These are phyloP conservation scores for Podaxis sp. DNA, from an alignment of 768 basidiomycete species.

Conservation along the genomic window DNA sequence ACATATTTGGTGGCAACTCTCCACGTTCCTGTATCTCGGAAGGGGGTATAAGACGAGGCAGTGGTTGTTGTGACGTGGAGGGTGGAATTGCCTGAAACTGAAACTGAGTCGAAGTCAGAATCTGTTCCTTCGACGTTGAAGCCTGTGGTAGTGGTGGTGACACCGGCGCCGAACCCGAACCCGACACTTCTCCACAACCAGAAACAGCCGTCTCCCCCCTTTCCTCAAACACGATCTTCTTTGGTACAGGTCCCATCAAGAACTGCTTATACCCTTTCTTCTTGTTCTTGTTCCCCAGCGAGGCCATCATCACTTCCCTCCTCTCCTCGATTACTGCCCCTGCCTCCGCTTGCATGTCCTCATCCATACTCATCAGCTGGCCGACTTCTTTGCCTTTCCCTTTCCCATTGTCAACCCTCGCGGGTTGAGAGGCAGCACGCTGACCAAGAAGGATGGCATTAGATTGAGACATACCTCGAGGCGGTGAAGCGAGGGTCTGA, in stretches of 20 bases:
- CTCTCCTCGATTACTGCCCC: background rate
- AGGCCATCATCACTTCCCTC: constrained; percentile 38
- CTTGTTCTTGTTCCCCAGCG: constrained; percentile 72
- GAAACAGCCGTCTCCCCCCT: background rate
- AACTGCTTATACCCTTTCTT: constrained; percentile 59
- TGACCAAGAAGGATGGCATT: constrained; percentile 44
- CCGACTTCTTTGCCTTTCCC: constrained; percentile 5
- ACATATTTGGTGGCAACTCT: constrained; percentile 53
- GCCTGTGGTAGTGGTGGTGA: background rate
- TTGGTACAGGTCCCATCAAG: constrained; percentile 34
- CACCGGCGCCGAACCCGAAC: background rate
- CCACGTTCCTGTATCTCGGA: constrained; percentile 51
- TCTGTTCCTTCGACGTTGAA: background rate
- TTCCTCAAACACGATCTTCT: constrained; percentile 50
- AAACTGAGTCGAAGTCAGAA: background rate
- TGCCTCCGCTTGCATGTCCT: constrained; percentile 11
- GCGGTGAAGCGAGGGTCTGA: constrained; percentile 12
- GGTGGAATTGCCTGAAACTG: background rate
- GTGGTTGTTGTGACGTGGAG: constrained; percentile 7
- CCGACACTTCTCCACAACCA: background rate
- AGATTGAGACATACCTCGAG: constrained; percentile 29
- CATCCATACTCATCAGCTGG: constrained; percentile 13
- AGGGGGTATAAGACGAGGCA: constrained; percentile 51
- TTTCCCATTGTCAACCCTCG: constrained; percentile 1
- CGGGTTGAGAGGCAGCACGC: background rate